These are phyloP conservation scores for Gossypium bickii DNA, from an alignment of 345 rosid species.

Conservation along the genomic window DNA sequence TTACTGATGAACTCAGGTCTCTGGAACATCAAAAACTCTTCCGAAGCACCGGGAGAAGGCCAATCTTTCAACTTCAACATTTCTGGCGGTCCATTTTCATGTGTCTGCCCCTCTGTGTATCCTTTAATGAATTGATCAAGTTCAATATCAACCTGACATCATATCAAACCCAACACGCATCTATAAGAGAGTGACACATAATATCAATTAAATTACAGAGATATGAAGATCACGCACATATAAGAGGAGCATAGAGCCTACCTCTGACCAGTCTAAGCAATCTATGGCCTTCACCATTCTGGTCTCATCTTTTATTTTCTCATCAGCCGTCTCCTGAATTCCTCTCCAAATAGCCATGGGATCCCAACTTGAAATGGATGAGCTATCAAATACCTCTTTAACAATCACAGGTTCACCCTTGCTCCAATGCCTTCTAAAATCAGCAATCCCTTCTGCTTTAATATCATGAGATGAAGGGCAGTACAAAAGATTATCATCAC, in stretches of 20 bases:
- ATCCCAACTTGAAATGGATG: conserved; percentile 70
- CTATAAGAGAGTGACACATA: background rate
- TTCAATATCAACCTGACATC: conserved; percentile 67
- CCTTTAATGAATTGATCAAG: conserved; percentile 67
- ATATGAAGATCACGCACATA: conserved; percentile 6
- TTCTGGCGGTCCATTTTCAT: conserved; percentile 43
- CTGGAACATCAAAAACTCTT: conserved; percentile 82
- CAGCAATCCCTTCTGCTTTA: conserved; percentile 49
- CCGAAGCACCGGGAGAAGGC: conserved; percentile 91
- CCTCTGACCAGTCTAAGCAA: conserved; percentile 81
- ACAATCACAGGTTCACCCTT: conserved; percentile 72
- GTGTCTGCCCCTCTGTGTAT: conserved; percentile 53
- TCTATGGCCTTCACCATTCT: conserved; percentile 65
- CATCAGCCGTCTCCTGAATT: conserved; percentile 64
- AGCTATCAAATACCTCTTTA: conserved; percentile 55
- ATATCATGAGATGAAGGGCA: conserved; percentile 52
- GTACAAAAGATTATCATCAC: conserved; percentile 58
- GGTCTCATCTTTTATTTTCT: conserved; percentile 58
- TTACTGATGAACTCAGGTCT: conserved; percentile 82
- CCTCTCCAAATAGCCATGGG: conserved; percentile 76
- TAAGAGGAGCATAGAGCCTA: conserved; percentile 26
- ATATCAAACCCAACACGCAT: conserved; percentile 2
- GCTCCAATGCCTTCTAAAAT: conserved; percentile 74
- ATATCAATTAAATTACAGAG: background rate
- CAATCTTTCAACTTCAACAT: conserved; percentile 41